Evolutionary conservation across 169 alveolate genomes (phyloP).

Genomic region (Plasmodium blacklocki): DNA sequence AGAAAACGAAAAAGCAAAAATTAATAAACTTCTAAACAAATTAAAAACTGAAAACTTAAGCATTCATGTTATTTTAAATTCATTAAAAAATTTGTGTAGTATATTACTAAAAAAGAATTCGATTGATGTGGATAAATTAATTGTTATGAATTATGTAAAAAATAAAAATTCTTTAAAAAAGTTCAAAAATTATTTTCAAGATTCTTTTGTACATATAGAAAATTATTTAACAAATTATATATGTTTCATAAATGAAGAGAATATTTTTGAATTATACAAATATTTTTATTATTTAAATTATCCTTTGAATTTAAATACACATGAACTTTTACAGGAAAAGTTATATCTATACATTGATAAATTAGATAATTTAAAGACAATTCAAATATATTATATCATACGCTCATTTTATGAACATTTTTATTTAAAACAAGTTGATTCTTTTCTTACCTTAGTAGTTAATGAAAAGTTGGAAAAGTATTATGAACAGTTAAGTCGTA

Average conservation of each 20-base stretch:
- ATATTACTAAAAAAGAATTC: conserved; percentile 41
- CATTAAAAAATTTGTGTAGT: conserved; percentile 52
- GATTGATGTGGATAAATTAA: conserved; percentile 4
- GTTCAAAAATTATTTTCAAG: conserved; percentile 41
- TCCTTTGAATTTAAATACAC: conserved; percentile 14
- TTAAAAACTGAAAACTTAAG: conserved; percentile 64
- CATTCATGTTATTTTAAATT: conserved; percentile 30
- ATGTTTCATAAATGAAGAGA: conserved; percentile 47
- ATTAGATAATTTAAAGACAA: conserved; percentile 49
- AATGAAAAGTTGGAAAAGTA: conserved; percentile 39
- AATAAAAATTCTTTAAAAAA: conserved; percentile 39
- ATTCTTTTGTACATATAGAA: conserved; percentile 51
- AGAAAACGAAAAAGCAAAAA: conserved; percentile 59
- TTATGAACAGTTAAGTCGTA: neutral
- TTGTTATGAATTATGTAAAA: conserved; percentile 22
- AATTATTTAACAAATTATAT: conserved; percentile 40
- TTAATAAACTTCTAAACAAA: conserved; percentile 48
- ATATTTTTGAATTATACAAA: conserved; percentile 41
- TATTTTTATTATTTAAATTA: conserved; percentile 64
- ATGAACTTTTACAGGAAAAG: conserved; percentile 35
- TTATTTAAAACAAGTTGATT: conserved; percentile 38
- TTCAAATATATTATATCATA: conserved; percentile 38
- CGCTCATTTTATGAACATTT: conserved; percentile 46
- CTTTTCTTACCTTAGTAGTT: conserved; percentile 18
- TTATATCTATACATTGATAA: conserved; percentile 50